phyloP scores from a whole-genome alignment of 306 rosid species.

The Cucumis cinereus region DNA sequence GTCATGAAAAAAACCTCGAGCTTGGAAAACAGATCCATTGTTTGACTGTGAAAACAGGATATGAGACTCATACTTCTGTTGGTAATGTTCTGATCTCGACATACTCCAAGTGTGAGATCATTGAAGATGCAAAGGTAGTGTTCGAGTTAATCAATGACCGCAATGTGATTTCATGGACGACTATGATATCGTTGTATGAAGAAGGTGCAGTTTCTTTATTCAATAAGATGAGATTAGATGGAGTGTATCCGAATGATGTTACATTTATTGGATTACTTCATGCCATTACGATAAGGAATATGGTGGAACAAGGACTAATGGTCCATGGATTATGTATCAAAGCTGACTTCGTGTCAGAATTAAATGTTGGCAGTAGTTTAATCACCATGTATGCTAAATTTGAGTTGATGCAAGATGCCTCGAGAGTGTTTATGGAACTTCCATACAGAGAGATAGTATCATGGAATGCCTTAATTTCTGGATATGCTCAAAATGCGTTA shows the following conservation, averaged over 20 bases:
- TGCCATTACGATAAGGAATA: conserved; percentile 36
- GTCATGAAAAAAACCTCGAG: conserved; percentile 42
- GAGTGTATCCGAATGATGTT: conserved; percentile 65
- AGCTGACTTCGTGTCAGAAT: conserved; percentile 33
- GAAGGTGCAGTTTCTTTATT: conserved; percentile 48
- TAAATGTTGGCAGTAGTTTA: conserved; percentile 53
- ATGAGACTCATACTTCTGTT: conserved; percentile 40
- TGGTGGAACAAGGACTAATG: conserved; percentile 43
- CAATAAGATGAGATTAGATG: conserved; percentile 48
- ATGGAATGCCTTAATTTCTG: conserved; percentile 87
- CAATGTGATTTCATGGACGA: conserved; percentile 85
- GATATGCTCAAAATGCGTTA: conserved; percentile 62
- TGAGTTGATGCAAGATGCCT: conserved; percentile 42
- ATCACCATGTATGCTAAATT: conserved; percentile 85
- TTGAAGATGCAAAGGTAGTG: conserved; percentile 43
- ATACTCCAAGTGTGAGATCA: conserved; percentile 48
- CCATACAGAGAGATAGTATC: conserved; percentile 41
- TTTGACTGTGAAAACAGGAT: conserved; percentile 46
- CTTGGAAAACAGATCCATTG: conserved; percentile 65
- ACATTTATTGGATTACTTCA: conserved; percentile 66
- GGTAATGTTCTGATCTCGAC: conserved; percentile 71
- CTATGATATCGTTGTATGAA: conserved; percentile 56
- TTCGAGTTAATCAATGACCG: conserved; percentile 34
- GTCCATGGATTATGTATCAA: conserved; percentile 58
- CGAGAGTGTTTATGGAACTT: conserved; percentile 68